Conservation (phyloP, 306 rosid species). For the Carpinus viminea region DNA sequence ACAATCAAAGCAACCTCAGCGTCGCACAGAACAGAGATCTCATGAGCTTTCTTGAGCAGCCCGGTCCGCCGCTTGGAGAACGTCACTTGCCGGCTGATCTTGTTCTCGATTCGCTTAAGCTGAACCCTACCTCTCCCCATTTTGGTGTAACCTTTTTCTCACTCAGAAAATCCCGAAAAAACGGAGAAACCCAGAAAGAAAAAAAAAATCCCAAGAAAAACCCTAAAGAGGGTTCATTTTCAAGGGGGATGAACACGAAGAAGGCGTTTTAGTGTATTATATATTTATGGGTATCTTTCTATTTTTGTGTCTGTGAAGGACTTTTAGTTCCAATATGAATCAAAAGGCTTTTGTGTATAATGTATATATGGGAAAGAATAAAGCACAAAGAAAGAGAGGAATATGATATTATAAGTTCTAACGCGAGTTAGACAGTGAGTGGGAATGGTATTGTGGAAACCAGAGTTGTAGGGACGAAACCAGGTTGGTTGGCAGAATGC, state of each 20-base stretch:
- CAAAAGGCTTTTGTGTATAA: conserved; percentile 1
- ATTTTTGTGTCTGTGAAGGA: conserved; percentile 38
- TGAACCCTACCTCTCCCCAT: conserved; percentile 89
- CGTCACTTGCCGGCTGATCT: conserved; percentile 78
- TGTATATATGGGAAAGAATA: conserved; percentile 2
- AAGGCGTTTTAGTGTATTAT: conserved; percentile 8
- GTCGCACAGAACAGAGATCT: conserved; percentile 81
- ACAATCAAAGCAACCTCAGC: conserved; percentile 77
- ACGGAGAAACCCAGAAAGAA: background rate
- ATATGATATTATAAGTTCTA: background rate
- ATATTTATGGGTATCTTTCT: conserved; percentile 38
- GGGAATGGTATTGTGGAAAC: background rate
- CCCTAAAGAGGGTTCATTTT: conserved; percentile 26
- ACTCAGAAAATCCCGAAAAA: background rate
- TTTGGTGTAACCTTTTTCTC: background rate
- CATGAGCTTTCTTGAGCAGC: conserved; percentile 73
- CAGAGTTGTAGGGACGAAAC: background rate
- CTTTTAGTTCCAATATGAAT: conserved; percentile 12
- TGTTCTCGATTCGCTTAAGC: conserved; percentile 84
- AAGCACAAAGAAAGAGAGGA: background rate
- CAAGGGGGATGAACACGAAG: conserved; percentile 1
- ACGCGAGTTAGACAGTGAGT: background rate
- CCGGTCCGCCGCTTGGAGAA: conserved; percentile 73
- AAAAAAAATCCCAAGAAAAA: conserved; percentile 4
- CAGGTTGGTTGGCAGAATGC: conserved; percentile 16